Percentiles rank a stretch among this genome's conserved stretches.
These are phyloP conservation scores for Phytopythium boreale DNA, from an alignment of 352 stramenopile species.

Conservation along the genomic window DNA sequence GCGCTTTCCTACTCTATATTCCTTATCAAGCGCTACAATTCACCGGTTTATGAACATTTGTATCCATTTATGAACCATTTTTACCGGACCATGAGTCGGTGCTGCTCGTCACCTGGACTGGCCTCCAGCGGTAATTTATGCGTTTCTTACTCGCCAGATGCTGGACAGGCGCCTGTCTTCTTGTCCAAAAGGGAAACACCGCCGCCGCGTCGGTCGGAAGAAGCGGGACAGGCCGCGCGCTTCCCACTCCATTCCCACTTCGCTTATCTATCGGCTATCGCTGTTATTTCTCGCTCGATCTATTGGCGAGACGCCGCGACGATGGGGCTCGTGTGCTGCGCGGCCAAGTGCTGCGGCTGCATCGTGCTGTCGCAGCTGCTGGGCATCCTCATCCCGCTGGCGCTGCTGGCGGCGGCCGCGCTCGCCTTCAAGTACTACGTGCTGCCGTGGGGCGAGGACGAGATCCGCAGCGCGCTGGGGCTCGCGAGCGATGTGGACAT, in stretches of 20 bases:
- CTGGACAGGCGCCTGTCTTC: not conserved
- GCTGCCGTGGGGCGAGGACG: constrained; percentile 71
- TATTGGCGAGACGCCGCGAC: not conserved
- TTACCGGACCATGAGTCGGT: not conserved
- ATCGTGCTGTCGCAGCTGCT: constrained; percentile 71
- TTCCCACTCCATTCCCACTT: not conserved
- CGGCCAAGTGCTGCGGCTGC: constrained; percentile 75
- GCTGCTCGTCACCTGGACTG: not conserved
- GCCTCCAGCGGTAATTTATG: no score
- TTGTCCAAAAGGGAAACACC: not conserved
- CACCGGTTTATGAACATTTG: no score
- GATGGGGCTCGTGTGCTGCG: constrained; percentile 52
- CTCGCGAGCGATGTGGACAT: constrained; percentile 48
- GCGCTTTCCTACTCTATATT: not conserved
- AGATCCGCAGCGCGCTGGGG: constrained; percentile 54
- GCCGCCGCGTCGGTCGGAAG: not conserved
- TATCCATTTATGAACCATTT: not conserved
- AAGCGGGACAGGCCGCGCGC: not conserved
- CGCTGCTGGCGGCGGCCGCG: constrained; percentile 43
- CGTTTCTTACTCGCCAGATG: no score
- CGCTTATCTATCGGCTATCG: not conserved
- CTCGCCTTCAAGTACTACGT: constrained; percentile 69
- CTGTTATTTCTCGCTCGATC: no score
- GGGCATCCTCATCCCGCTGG: constrained; percentile 52
- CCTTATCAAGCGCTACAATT: not conserved